phyloP scores from a whole-genome alignment of 768 basidiomycete species.

The Collybia sordida region DNA sequence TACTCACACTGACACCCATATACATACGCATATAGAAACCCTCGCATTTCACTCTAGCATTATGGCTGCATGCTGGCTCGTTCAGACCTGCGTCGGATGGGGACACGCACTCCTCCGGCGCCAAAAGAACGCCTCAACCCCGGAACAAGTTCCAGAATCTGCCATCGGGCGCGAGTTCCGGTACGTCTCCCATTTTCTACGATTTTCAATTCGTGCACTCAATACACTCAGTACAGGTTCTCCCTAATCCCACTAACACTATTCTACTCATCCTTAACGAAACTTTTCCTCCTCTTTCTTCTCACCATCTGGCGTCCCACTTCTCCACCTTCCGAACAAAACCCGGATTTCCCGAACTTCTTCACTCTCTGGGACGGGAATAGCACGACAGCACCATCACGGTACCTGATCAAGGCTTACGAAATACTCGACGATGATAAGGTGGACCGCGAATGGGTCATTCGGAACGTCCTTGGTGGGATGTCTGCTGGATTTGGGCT shows the following conservation, averaged over 20 bases:
- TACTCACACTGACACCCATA: background rate
- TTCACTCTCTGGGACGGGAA: too few relatives aligned
- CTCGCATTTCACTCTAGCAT: conserved; percentile 73
- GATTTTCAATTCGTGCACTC: background rate
- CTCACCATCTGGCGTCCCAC: conserved; percentile 78
- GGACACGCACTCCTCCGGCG: too few relatives aligned
- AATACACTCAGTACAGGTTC: conserved; percentile 39
- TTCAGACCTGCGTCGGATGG: conserved; percentile 43
- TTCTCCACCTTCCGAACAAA: conserved; percentile 15
- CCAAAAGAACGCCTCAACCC: conserved; percentile 20
- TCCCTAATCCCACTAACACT: conserved; percentile 78
- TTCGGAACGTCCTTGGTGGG: conserved; percentile 80
- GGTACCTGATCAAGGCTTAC: conserved; percentile 39
- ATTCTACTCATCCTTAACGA: conserved; percentile 82
- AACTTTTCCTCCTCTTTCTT: conserved; percentile 79
- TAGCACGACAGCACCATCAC: conserved; percentile 23
- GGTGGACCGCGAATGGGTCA: conserved; percentile 80
- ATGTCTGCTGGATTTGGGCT: conserved; percentile 87
- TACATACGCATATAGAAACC: conserved; percentile 51
- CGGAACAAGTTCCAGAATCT: conserved; percentile 26
- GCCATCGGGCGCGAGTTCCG: conserved; percentile 65
- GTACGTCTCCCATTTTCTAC: conserved; percentile 27
- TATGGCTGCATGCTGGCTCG: conserved; percentile 51
- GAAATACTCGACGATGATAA: conserved; percentile 69
- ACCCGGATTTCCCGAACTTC: conserved; percentile 21